phyloP scores from a whole-genome alignment of 768 basidiomycete genomes.

The Lentinula boryana region DNA sequence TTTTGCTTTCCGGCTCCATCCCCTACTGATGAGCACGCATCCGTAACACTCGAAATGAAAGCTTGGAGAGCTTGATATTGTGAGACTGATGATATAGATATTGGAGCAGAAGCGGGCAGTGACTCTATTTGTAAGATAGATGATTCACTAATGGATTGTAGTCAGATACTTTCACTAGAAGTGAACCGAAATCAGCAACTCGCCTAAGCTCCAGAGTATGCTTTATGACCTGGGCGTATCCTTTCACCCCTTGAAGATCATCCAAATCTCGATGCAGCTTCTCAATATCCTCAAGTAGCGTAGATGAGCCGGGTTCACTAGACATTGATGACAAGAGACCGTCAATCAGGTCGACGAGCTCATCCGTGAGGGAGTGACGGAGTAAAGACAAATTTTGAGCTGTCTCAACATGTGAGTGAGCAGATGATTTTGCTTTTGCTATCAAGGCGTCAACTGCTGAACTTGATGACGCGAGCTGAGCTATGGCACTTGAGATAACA shows the following conservation, averaged over 20 bases:
- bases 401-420: slow-evolving; percentile 45
- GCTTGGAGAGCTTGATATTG: slow-evolving; percentile 56
- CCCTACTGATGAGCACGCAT: slow-evolving; percentile 39
- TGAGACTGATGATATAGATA: slow-evolving; percentile 43
- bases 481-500: slow-evolving; percentile 34
- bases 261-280: slow-evolving; percentile 69
- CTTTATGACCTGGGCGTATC: slow-evolving; percentile 72
- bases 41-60: slow-evolving; percentile 47
- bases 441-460: slow-evolving; percentile 40
- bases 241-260: slow-evolving; percentile 69
- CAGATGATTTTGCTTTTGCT: slow-evolving; percentile 37
- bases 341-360: slow-evolving; percentile 60
- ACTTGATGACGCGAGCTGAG: slow-evolving; percentile 55
- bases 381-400: slow-evolving; percentile 74
- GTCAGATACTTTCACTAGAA: slow-evolving; percentile 7
- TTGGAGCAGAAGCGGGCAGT: slow-evolving; percentile 24
- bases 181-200: background rate
- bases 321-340: slow-evolving; percentile 56
- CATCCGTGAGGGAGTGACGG: slow-evolving; percentile 73
- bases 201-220: slow-evolving; percentile 70
- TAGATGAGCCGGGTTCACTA: slow-evolving; percentile 43
- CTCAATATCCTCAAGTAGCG: slow-evolving; percentile 80
- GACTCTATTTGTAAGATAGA: slow-evolving; percentile 48
- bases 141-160: slow-evolving; percentile 37
- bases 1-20: slow-evolving; percentile 40